A percentile compares a stretch with the other conserved stretches of the same genome.
Conservation (phyloP, 306 rosid genomes). For the Quercus parvula region DNA sequence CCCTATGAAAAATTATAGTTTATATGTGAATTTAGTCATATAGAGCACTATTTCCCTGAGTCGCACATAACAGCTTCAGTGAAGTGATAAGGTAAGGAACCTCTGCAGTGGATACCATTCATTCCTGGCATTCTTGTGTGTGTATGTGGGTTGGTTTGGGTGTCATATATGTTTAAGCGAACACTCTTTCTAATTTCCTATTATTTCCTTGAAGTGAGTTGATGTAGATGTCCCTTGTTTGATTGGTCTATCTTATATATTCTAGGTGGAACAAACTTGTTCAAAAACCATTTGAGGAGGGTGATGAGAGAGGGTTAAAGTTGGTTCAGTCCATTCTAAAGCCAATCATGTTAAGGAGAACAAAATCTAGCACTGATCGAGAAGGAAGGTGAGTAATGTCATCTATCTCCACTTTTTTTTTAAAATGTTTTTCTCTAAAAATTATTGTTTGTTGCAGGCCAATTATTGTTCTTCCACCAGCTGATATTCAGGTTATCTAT, state of each 20-base stretch:
- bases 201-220: constrained; percentile 1
- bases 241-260: constrained; percentile 24
- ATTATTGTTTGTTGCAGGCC: constrained; percentile 61
- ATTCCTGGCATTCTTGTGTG: background rate
- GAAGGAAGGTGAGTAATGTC: constrained; percentile 68
- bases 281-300: constrained; percentile 95
- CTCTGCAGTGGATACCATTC: no score
- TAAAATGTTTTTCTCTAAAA: constrained; percentile 10
- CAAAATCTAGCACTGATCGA: constrained; percentile 83
- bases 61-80: no score
- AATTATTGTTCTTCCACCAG: constrained; percentile 92
- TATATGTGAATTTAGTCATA: background rate
- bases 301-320: constrained; percentile 87
- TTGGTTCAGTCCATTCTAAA: constrained; percentile 90
- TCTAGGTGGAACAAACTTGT: constrained; percentile 96
- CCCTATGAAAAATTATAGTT: background rate
- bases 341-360: constrained; percentile 94
- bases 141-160: background rate
- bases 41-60: background rate
- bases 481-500: constrained; percentile 77
- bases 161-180: background rate
- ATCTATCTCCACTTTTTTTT: constrained; percentile 14
- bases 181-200: background rate
- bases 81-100: no score
- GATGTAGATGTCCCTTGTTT: constrained; percentile 19